A percentile compares a stretch with the other conserved stretches of the same genome.
These are phyloP conservation scores for Chrysoporthe austroafricana DNA, from an alignment of 2,329 filamentous ascomycete species.

Conservation along the genomic window DNA sequence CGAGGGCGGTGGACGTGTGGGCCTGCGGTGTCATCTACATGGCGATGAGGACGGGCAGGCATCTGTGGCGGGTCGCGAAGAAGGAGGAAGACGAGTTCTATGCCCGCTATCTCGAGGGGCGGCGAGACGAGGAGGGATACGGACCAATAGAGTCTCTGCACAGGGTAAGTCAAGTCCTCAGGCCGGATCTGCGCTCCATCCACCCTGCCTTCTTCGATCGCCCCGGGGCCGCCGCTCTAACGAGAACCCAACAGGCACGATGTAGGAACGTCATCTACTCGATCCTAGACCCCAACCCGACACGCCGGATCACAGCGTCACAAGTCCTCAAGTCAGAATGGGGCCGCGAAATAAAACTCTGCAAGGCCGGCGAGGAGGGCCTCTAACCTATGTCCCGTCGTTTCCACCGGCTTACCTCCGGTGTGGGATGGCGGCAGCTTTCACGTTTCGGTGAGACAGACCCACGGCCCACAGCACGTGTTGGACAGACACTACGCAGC, in stretches of 20 bases:
- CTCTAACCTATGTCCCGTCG: slow-evolving; percentile 58
- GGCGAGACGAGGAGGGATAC: slow-evolving; percentile 93
- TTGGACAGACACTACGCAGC: slow-evolving; percentile 1
- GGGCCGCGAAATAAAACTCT: slow-evolving; percentile 96
- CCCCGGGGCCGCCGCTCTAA: slow-evolving; percentile 4
- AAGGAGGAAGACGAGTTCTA: slow-evolving; percentile 98
- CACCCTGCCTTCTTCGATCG: background rate
- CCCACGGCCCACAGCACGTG: slow-evolving; percentile 4
- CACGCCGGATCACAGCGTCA: slow-evolving; percentile 88
- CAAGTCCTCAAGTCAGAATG: slow-evolving; percentile 98
- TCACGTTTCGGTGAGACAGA: slow-evolving; percentile 29
- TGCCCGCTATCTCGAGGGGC: slow-evolving; percentile 87
- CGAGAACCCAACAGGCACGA: slow-evolving; percentile 68
- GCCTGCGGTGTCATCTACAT: slow-evolving; percentile 99
- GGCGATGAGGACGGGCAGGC: slow-evolving; percentile 96
- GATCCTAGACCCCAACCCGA: slow-evolving; percentile 92
- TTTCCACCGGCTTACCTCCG: slow-evolving; percentile 24
- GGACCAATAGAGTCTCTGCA: slow-evolving; percentile 94
- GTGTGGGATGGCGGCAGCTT: slow-evolving; percentile 28
- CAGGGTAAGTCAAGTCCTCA: slow-evolving; percentile 65
- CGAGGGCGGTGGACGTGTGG: slow-evolving; percentile 97
- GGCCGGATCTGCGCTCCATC: background rate
- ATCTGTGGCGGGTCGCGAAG: slow-evolving; percentile 95
- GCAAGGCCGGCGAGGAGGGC: slow-evolving; percentile 94
- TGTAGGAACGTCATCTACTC: slow-evolving; percentile 99